phyloP scores from a whole-genome alignment of 306 rosid species.

The Aeschynomene evenia region DNA sequence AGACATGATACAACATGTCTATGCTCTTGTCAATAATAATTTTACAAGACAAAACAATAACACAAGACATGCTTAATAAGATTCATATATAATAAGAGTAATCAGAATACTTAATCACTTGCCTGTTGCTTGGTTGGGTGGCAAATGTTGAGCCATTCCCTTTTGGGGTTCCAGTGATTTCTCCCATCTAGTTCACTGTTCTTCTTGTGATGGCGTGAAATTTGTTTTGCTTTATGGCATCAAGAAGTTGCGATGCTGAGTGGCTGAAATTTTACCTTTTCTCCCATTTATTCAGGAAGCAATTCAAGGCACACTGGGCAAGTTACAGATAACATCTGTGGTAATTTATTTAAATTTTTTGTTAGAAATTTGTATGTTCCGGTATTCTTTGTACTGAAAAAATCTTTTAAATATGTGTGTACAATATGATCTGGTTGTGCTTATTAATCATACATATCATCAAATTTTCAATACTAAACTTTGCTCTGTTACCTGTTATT shows the following conservation, averaged over 20 bases:
- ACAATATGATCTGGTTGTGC: slow-evolving; percentile 1
- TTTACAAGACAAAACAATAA: not conserved
- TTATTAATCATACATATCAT: not conserved
- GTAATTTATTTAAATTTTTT: slow-evolving; percentile 47
- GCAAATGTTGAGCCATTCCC: slow-evolving; percentile 1
- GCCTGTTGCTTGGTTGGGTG: not conserved
- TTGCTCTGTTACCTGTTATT: not conserved
- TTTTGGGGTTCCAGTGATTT: slow-evolving; percentile 10
- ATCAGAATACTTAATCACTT: not conserved
- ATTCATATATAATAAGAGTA: not conserved
- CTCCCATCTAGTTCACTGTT: not conserved
- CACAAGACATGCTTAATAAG: not conserved
- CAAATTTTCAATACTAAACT: not conserved
- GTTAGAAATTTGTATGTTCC: slow-evolving; percentile 7
- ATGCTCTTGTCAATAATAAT: not conserved
- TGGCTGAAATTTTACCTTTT: slow-evolving; percentile 17
- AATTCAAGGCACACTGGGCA: slow-evolving; percentile 51
- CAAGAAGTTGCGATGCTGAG: not conserved
- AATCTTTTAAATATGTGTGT: not conserved
- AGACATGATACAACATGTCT: too few species aligned
- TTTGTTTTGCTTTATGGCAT: slow-evolving; percentile 3
- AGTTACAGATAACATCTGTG: slow-evolving; percentile 69
- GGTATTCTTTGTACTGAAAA: not conserved
- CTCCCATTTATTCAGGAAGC: slow-evolving; percentile 52
- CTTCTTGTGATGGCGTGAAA: not conserved